A percentile compares a stretch with the other conserved stretches of the same genome.
phyloP scores from a whole-genome alignment of 768 basidiomycete species.

The Kondoa malvinella region DNA sequence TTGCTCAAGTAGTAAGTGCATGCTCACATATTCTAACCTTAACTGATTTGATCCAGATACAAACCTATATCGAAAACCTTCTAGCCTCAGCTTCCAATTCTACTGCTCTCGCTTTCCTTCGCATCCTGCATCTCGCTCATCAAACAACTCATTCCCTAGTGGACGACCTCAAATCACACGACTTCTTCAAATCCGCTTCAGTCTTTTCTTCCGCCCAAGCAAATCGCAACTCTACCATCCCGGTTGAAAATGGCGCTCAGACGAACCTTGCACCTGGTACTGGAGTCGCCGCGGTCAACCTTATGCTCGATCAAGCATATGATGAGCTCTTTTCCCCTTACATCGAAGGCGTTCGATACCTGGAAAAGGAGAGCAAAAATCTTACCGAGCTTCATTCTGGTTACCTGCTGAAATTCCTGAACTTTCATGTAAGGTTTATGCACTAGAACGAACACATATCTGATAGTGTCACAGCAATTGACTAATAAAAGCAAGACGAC shows the following conservation, averaged over 20 bases:
- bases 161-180: slow-evolving; percentile 80
- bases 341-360: slow-evolving; percentile 73
- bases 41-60: slow-evolving; percentile 45
- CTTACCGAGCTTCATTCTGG: slow-evolving; percentile 59
- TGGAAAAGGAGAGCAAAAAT: slow-evolving; percentile 77
- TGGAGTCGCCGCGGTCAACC: slow-evolving; percentile 8
- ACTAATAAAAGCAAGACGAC: neutral
- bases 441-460: neutral
- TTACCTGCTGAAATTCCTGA: slow-evolving; percentile 56
- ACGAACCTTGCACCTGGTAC: slow-evolving; percentile 6
- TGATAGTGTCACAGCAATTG: neutral
- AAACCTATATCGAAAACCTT: slow-evolving; percentile 85
- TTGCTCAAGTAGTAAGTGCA: slow-evolving; percentile 48
- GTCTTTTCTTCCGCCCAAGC: slow-evolving; percentile 8
- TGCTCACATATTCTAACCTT: neutral
- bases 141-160: slow-evolving; percentile 57
- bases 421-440: slow-evolving; percentile 63
- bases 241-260: slow-evolving; percentile 7
- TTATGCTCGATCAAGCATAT: slow-evolving; percentile 84
- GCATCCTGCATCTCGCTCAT: slow-evolving; percentile 75
- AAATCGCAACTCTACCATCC: slow-evolving; percentile 1
- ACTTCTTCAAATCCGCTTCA: slow-evolving; percentile 39
- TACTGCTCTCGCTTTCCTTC: slow-evolving; percentile 77
- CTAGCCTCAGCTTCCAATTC: slow-evolving; percentile 55
- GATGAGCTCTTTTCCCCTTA: slow-evolving; percentile 92